phyloP scores from a whole-genome alignment of 2,329 filamentous ascomycete genomes.

The Alternaria consortialis region DNA sequence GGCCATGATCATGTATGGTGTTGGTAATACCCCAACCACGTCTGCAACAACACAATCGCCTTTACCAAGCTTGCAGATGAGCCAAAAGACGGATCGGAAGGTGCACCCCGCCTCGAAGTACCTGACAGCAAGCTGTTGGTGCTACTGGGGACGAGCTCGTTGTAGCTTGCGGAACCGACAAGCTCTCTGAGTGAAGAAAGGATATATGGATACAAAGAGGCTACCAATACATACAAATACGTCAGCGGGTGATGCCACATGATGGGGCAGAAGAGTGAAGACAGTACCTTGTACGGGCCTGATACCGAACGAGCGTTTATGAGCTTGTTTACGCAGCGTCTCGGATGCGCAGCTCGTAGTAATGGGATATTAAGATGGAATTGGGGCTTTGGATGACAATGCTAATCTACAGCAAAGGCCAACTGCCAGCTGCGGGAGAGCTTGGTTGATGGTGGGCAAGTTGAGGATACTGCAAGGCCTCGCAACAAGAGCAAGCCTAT shows the following conservation, averaged over 20 bases:
- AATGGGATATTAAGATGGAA: constrained; percentile 14
- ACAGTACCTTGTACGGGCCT: constrained; percentile 28
- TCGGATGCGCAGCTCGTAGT: constrained; percentile 17
- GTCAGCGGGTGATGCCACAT: constrained; percentile 31
- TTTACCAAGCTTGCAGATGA: constrained; percentile 6
- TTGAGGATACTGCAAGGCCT: constrained; percentile 17
- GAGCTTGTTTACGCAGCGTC: constrained; percentile 17
- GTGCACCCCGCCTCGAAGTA: neutral
- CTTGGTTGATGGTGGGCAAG: constrained; percentile 14
- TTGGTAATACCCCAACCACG: constrained; percentile 20
- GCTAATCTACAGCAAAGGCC: constrained; percentile 5
- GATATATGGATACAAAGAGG: constrained; percentile 27
- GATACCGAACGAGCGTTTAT: constrained; percentile 12
- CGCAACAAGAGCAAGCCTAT: constrained; percentile 17
- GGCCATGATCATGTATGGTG: constrained; percentile 34
- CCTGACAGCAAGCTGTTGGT: constrained; percentile 8
- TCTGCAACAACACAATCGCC: constrained; percentile 23
- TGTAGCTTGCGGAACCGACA: constrained; percentile 24
- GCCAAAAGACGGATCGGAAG: constrained; percentile 6
- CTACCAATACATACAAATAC: constrained; percentile 27
- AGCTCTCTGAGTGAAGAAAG: constrained; percentile 37
- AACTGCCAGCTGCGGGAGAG: constrained; percentile 26
- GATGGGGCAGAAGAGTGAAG: constrained; percentile 1
- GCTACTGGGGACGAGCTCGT: constrained; percentile 16
- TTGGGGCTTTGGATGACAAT: constrained; percentile 13